These are phyloP conservation scores for Globisporangium paddicum DNA, from an alignment of 352 stramenopile species.

Conservation along the genomic window DNA sequence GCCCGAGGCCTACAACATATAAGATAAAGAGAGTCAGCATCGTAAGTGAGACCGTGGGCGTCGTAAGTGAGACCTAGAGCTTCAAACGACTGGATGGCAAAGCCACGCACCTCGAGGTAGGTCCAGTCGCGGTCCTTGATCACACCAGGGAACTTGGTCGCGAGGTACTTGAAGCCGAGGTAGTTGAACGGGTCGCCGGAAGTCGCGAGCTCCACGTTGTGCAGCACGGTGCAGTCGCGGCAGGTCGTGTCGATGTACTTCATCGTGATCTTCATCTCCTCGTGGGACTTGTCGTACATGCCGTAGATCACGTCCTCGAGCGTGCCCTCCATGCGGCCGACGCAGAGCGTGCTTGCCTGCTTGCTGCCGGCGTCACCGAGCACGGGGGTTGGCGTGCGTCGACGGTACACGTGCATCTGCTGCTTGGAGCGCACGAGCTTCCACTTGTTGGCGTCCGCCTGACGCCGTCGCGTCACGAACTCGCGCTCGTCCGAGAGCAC, in stretches of 20 bases:
- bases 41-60: not conserved
- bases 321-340: slow-evolving; percentile 35
- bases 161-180: slow-evolving; percentile 48
- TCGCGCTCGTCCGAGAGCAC: slow-evolving; percentile 16
- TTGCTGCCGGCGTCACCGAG: slow-evolving; percentile 6
- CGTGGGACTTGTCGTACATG: slow-evolving; percentile 39
- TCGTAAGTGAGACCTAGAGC: not conserved
- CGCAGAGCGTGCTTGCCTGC: slow-evolving; percentile 38
- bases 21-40: not conserved
- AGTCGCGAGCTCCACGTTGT: slow-evolving; percentile 33
- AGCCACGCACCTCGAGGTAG: slow-evolving; percentile 17
- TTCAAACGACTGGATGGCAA: not conserved
- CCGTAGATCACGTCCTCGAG: slow-evolving; percentile 50
- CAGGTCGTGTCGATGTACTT: slow-evolving; percentile 30
- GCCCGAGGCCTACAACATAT: slow-evolving; percentile 25
- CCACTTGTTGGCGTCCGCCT: slow-evolving; percentile 42
- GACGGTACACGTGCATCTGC: slow-evolving; percentile 41
- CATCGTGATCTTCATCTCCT: slow-evolving; percentile 41
- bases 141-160: slow-evolving; percentile 22
- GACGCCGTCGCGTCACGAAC: slow-evolving; percentile 9
- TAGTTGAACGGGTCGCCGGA: slow-evolving; percentile 41
- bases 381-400: slow-evolving; percentile 7
- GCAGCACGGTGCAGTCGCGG: slow-evolving; percentile 42
- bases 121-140: slow-evolving; percentile 39
- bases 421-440: slow-evolving; percentile 35